A percentile compares a stretch with the other conserved stretches of the same genome.
These are phyloP conservation scores for Penicillium sp. DNA, from an alignment of 2,329 filamentous ascomycete species.

Conservation along the genomic window DNA sequence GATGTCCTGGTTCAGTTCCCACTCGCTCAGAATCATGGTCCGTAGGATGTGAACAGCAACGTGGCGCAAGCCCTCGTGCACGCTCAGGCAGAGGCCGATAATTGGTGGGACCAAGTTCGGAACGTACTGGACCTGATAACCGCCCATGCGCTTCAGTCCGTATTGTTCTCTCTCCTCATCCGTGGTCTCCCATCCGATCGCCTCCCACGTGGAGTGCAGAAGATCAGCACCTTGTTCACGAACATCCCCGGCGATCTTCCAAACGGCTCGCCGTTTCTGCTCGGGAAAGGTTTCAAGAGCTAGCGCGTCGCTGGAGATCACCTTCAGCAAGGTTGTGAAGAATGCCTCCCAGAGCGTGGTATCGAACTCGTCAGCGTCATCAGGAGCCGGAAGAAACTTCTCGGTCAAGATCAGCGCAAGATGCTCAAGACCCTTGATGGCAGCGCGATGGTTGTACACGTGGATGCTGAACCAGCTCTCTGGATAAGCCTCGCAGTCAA, in stretches of 20 bases:
- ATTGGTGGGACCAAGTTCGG: constrained; percentile 87
- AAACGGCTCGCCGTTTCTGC: constrained; percentile 91
- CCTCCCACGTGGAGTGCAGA: constrained; percentile 82
- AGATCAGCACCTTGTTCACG: constrained; percentile 86
- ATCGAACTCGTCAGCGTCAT: constrained; percentile 87
- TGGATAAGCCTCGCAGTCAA: constrained; percentile 87
- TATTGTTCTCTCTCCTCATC: constrained; percentile 75
- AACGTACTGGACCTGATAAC: constrained; percentile 98
- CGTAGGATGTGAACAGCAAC: constrained; percentile 92
- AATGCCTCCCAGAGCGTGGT: constrained; percentile 92
- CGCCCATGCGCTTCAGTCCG: constrained; percentile 79
- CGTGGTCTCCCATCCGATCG: constrained; percentile 92
- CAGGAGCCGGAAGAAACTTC: constrained; percentile 79
- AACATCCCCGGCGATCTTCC: constrained; percentile 98
- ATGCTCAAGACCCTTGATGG: constrained; percentile 80
- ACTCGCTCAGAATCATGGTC: constrained; percentile 98
- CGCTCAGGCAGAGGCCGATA: constrained; percentile 88
- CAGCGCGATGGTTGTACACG: constrained; percentile 88
- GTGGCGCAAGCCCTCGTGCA: constrained; percentile 83
- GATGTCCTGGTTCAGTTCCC: constrained; percentile 90
- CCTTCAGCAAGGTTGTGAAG: constrained; percentile 81
- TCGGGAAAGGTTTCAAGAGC: constrained; percentile 95
- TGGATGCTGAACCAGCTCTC: constrained; percentile 86
- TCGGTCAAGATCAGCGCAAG: constrained; percentile 76
- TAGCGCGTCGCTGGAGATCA: constrained; percentile 83